phyloP scores from a whole-genome alignment of 345 rosid species.

The Eucalyptus camaldulensis region DNA sequence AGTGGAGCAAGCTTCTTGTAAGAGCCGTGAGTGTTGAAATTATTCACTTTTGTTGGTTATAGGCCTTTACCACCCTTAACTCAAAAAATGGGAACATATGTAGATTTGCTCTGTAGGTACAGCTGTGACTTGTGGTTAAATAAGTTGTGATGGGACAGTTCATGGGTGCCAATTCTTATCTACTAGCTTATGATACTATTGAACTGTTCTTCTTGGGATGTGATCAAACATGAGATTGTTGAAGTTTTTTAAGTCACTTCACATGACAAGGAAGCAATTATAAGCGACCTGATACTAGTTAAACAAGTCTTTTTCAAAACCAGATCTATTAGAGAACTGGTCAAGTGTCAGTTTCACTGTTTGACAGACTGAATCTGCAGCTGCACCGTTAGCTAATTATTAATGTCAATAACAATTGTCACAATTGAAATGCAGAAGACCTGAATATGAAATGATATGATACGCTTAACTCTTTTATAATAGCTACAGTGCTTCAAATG shows the following conservation, averaged over 20 bases:
- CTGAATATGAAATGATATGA: background rate
- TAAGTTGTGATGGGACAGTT: background rate
- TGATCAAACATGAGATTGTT: background rate
- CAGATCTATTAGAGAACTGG: background rate
- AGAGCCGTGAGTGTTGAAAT: background rate
- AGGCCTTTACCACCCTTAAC: background rate
- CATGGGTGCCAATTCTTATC: background rate
- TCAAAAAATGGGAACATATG: background rate
- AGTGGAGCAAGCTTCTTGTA: background rate
- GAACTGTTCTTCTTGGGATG: background rate
- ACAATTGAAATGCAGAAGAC: background rate
- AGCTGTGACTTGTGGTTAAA: background rate
- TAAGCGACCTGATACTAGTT: background rate
- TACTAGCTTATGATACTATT: background rate
- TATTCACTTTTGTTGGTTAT: background rate
- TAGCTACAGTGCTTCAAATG: background rate
- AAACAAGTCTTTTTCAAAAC: background rate
- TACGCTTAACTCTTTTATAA: background rate
- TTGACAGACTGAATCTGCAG: background rate
- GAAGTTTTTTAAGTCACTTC: background rate
- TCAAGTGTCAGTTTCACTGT: background rate
- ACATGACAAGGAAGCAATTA: background rate
- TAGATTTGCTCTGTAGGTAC: background rate
- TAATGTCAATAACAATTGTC: background rate
- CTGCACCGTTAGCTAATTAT: background rate